Percentiles rank a stretch among this genome's conserved stretches.
Conservation (phyloP, 2,329 filamentous ascomycete species). For the Arthrobotrys conoides region DNA sequence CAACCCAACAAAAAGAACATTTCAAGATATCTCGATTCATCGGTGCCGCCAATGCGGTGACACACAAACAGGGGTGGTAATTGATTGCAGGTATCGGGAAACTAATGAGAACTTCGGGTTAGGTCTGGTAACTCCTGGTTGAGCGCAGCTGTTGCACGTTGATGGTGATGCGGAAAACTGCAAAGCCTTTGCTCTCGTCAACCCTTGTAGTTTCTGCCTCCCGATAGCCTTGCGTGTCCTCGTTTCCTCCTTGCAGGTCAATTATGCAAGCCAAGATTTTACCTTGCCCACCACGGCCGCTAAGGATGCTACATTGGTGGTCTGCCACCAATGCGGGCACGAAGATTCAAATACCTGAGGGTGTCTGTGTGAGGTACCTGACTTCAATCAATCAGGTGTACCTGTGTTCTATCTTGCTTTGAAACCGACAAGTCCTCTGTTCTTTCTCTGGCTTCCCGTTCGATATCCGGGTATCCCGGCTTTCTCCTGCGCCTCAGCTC, state of each 20-base stretch:
- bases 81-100: conserved; percentile 1
- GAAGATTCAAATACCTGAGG: conserved; percentile 14
- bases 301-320: conserved; percentile 38
- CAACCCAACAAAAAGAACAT: conserved; percentile 41
- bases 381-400: conserved; percentile 29
- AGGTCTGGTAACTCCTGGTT: background rate
- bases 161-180: conserved; percentile 2
- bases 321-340: conserved; percentile 3
- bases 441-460: conserved; percentile 34
- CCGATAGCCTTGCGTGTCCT: conserved; percentile 43
- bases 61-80: conserved; percentile 7
- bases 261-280: conserved; percentile 51
- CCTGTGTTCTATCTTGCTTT: conserved; percentile 7
- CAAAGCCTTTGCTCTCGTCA: conserved; percentile 26
- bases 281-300: conserved; percentile 16
- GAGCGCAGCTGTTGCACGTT: background rate
- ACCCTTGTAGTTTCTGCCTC: conserved; percentile 14
- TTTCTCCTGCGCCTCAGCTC: conserved; percentile 49
- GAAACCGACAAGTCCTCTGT: conserved; percentile 7
- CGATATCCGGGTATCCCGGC: conserved; percentile 55
- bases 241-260: conserved; percentile 43
- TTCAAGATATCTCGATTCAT: conserved; percentile 23
- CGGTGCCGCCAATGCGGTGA: conserved; percentile 17
- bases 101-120: background rate
- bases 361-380: conserved; percentile 23